Conservation (phyloP, 768 basidiomycete species). For the Amanita muscaria region DNA sequence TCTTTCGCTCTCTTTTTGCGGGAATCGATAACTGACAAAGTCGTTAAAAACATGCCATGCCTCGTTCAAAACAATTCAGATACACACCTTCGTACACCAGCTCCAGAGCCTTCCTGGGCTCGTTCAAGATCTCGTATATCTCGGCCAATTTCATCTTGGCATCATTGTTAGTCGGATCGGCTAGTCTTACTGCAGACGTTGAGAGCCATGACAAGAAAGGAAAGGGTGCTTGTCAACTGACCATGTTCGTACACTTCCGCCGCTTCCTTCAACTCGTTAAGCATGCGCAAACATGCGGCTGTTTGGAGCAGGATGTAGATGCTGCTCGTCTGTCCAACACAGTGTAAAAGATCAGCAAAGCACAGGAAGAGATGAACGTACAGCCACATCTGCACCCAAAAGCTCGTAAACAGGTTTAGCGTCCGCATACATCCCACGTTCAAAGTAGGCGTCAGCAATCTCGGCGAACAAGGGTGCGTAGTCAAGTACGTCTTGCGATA, state of each 20-base stretch:
- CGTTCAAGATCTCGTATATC: conserved; percentile 77
- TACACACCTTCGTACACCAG: conserved; percentile 71
- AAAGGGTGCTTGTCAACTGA: conserved; percentile 22
- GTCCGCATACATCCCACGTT: conserved; percentile 64
- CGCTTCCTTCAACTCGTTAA: conserved; percentile 68
- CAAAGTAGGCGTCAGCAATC: conserved; percentile 80
- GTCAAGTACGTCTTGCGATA: conserved; percentile 62
- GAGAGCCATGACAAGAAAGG: neutral
- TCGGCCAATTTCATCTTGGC: conserved; percentile 88
- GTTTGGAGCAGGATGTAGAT: conserved; percentile 67
- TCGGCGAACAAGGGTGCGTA: conserved; percentile 75
- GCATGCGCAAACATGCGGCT: conserved; percentile 71
- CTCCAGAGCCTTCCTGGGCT: conserved; percentile 74
- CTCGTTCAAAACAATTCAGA: too few species aligned
- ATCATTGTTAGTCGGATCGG: conserved; percentile 69
- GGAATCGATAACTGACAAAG: conserved; percentile 45
- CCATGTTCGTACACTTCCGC: conserved; percentile 79
- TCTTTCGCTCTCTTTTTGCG: conserved; percentile 38
- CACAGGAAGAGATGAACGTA: conserved; percentile 24
- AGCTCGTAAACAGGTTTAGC: conserved; percentile 76
- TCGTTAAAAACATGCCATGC: too few species aligned
- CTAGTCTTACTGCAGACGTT: conserved; percentile 48
- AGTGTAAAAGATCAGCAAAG: conserved; percentile 1
- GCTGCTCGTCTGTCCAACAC: conserved; percentile 57
- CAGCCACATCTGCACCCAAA: conserved; percentile 66